Base-by-base conservation (phyloP, 2,329 filamentous ascomycete genomes). In the Dryadomyces quercus-mongolicae region DNA sequence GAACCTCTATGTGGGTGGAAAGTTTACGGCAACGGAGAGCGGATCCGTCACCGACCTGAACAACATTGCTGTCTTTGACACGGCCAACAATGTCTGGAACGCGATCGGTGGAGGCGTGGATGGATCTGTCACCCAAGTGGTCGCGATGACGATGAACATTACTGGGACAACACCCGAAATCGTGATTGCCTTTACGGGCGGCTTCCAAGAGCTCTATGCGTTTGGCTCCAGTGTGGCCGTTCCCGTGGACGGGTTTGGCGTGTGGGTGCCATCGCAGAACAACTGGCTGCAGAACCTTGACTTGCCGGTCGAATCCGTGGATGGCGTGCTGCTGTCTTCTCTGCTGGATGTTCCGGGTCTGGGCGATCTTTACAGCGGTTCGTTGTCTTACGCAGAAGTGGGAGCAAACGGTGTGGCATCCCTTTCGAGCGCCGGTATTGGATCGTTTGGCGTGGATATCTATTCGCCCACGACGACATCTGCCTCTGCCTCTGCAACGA, bases 281-380 rank as follows among this genome's bases (percentile, higher is more conserved):
- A 93, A 93, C 65, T 98, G 93, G 93, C 74, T 98, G 16, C 82
- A 89, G 64, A 93, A 94, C 60, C 71, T 96, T 18, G 68, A 82
- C 40, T 72, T 80, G 7, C 70, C 78, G 8, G 76, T 82, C 36
- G 82, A 87, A 54, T 74, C 79, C 7, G 78, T 94, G 61, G 76
- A 77, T 55, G 94, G 93, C 42, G 72, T 82, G 54, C 75, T 98
- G 48, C 86, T 84, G 18, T 78, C 88, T 1, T 75, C 76, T 7
- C 74, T 84, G 43, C 76, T 87, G n/a, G 74, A 84, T 53, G 72
- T 89, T 20, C 75, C 83, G 1, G 76, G 75, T 49, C 75, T 74
- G 50, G 77, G 76, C 20, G 79, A 83, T 16, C 73, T 97, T 36
- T 90, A 90, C 65, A 88, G 88, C 43, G 94, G 94, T n/a, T 86